Evolutionary conservation across 805 yeast genomes (phyloP).

Genomic region (Jamesozyma lodderae): DNA sequence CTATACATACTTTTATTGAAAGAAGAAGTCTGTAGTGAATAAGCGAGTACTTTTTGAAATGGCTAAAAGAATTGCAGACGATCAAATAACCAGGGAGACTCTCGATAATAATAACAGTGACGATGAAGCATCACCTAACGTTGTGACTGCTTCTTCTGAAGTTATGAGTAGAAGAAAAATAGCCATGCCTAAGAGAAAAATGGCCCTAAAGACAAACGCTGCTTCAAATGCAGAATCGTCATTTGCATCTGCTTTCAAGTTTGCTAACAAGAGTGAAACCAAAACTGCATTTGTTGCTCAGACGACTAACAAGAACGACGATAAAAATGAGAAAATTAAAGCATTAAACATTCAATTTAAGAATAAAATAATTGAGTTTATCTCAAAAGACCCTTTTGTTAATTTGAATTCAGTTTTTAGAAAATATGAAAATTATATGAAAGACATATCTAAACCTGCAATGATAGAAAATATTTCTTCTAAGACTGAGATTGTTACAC

Average conservation of each 20-base stretch:
- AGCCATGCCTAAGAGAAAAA: conserved; percentile 44
- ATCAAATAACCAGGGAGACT: conserved; percentile 53
- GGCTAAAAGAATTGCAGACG: conserved; percentile 62
- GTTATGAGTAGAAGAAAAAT: conserved; percentile 64
- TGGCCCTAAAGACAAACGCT: conserved; percentile 12
- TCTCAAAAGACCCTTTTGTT: conserved; percentile 39
- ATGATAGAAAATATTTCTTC: background rate
- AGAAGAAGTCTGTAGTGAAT: no score
- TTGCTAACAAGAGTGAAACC: conserved; percentile 5
- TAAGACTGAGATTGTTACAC: background rate
- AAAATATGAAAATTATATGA: conserved; percentile 51
- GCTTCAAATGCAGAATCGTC: conserved; percentile 10
- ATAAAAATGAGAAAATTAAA: conserved; percentile 41
- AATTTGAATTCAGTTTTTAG: conserved; percentile 46
- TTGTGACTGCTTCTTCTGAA: conserved; percentile 52
- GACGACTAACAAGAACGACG: conserved; percentile 9
- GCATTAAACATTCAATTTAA: conserved; percentile 60
- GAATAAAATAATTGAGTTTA: conserved; percentile 37
- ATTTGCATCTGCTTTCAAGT: conserved; percentile 15
- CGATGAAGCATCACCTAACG: conserved; percentile 28
- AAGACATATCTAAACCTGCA: conserved; percentile 19
- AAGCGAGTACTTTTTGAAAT: conserved; percentile 24
- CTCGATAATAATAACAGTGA: conserved; percentile 29
- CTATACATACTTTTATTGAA: background rate
- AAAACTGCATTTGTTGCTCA: background rate